Base-by-base conservation (phyloP, 2,329 filamentous ascomycete species). In the Microsporum audouinii region DNA sequence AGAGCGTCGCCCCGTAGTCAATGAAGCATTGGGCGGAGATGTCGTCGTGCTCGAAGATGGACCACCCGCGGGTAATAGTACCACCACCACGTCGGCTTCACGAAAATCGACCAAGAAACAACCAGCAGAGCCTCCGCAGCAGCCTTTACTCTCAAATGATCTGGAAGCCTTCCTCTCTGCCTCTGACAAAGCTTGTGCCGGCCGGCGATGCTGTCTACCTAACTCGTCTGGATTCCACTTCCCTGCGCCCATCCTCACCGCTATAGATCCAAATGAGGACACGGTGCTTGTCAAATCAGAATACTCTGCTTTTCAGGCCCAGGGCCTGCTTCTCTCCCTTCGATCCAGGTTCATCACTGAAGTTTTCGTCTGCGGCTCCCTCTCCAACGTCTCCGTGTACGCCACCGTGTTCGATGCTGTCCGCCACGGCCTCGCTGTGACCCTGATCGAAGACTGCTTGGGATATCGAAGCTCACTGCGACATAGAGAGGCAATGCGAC, bases 381-480 rank as follows among this genome's bases (percentile, higher is more conserved):
- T 95, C 57, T 89, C 87, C 49, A 96, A 97, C 68, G 79, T 95
- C 39, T 91, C 91, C 36, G 86, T 97, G 55, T 91, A 94, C 70
- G 92, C 94, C 5, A 96, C 92, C 0, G 91, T 91, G 2, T 80
- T 95, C 64, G 94, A 96, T 70, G 94, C 92, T 8, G 91, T 89
- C 1, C 84, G 88, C 23, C 88, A 96, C 72, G 94, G 91, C 3
- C 85, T 95, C 68, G 80, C 84, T n/a, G 89, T 96, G 68, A 94
- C 88, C 3, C 78, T 97, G 10, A 78, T 97, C 43, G 86, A 94
- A 59, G 91, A 97, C 71, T 96, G 91, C 72, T 84, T 95, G 60
- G 91, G 91, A 8, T 96, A 87, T 69, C 84, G 89, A 55, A 85
- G 79, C 66, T 82, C 85, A 62, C 73, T 78, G 17, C 84, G 89